phyloP scores from a whole-genome alignment of 352 stramenopile genomes.

The Phytophthora hibernalis region DNA sequence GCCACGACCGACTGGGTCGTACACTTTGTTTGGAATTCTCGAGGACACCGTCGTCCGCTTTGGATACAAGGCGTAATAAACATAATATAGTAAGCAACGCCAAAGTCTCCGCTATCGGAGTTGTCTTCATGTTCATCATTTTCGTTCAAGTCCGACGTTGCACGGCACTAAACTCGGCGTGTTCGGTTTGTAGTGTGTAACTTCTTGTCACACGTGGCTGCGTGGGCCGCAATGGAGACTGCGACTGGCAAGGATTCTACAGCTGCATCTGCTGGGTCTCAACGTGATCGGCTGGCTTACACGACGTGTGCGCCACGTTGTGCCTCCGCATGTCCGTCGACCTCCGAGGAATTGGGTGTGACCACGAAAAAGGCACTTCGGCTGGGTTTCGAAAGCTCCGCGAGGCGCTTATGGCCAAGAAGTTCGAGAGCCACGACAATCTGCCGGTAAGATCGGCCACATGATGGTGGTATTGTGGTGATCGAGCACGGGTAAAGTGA shows the following conservation, averaged over 20 bases:
- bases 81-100: conserved; percentile 43
- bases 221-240: conserved; percentile 19
- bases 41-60: conserved; percentile 14
- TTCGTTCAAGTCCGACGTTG: not conserved
- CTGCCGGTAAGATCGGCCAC: conserved; percentile 38
- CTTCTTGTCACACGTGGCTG: conserved; percentile 13
- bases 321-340: conserved; percentile 13
- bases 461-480: conserved; percentile 4
- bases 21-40: conserved; percentile 26
- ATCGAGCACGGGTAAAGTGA: not conserved
- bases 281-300: conserved; percentile 14
- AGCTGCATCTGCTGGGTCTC: conserved; percentile 34
- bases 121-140: not conserved
- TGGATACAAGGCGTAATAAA: conserved; percentile 40
- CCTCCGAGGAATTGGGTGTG: not conserved
- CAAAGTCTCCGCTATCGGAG: conserved; percentile 2
- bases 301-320: conserved; percentile 16
- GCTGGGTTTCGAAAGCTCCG: conserved; percentile 66
- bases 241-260: conserved; percentile 14
- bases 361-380: conserved; percentile 19
- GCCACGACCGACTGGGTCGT: conserved; percentile 35
- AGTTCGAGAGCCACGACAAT: conserved; percentile 55
- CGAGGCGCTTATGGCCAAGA: conserved; percentile 61
- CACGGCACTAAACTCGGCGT: conserved; percentile 11
- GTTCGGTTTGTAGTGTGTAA: conserved; percentile 13